These are phyloP conservation scores for Paramecium sonneborni DNA, from an alignment of 73 alveolate species.

Conservation along the genomic window DNA sequence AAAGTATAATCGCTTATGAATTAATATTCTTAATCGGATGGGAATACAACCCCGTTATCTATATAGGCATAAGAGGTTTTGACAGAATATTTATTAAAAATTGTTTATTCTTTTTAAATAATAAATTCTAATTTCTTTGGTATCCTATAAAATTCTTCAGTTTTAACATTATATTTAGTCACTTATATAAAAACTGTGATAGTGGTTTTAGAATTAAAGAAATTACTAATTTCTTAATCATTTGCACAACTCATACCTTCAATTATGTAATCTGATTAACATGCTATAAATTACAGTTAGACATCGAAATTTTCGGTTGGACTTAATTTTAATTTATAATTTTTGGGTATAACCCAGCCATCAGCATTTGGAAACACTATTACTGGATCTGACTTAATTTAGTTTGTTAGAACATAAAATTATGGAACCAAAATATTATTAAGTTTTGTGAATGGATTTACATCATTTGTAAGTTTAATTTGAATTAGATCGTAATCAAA, in stretches of 20 bases:
- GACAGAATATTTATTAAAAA: conserved; percentile 2
- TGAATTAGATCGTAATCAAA: not conserved
- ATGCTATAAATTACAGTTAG: conserved; percentile 21
- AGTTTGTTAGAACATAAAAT: not conserved
- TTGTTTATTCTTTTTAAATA: not conserved
- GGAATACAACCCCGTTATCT: not conserved
- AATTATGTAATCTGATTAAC: not conserved
- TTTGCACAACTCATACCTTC: not conserved
- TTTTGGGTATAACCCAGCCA: not conserved
- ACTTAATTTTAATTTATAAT: conserved; percentile 1
- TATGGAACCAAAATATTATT: conserved; percentile 7
- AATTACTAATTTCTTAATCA: not conserved
- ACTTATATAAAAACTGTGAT: not conserved
- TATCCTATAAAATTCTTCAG: not conserved
- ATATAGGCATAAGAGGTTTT: not conserved
- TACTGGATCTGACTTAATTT: not conserved
- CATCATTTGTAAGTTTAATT: not conserved
- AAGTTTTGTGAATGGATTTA: not conserved
- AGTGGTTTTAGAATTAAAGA: not conserved
- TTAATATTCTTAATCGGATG: not conserved
- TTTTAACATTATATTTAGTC: not conserved
- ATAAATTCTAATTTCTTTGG: conserved; percentile 8
- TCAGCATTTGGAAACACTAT: not conserved
- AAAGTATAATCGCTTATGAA: not conserved
- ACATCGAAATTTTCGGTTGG: not conserved